A percentile compares a stretch with the other conserved stretches of the same genome.
These are phyloP conservation scores for Stachybotrys echinatus DNA, from an alignment of 2,329 filamentous ascomycete genomes.

Conservation along the genomic window DNA sequence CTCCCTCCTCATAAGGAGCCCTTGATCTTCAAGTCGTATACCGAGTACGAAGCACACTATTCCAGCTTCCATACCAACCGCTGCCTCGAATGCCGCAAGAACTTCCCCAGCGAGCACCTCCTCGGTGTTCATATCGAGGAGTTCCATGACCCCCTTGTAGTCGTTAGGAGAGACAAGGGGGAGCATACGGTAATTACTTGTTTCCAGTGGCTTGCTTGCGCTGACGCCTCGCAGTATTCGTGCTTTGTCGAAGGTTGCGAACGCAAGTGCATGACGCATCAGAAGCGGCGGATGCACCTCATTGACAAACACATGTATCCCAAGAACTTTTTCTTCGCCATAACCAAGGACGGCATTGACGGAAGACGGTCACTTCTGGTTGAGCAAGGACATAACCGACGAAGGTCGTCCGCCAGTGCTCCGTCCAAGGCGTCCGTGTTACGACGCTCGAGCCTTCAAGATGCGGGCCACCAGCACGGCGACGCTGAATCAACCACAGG, in stretches of 20 bases:
- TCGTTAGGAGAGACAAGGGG: constrained; percentile 67
- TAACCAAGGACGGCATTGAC: constrained; percentile 88
- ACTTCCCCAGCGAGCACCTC: constrained; percentile 80
- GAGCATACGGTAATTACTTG: constrained; percentile 71
- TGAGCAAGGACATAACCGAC: constrained; percentile 44
- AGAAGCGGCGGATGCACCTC: constrained; percentile 81
- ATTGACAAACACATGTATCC: constrained; percentile 95
- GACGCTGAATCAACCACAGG: background rate
- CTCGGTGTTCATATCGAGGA: constrained; percentile 84
- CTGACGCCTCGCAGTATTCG: constrained; percentile 52
- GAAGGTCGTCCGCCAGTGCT: constrained; percentile 39
- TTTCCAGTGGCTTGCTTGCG: background rate
- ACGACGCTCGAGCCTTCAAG: constrained; percentile 24
- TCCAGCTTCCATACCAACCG: constrained; percentile 74
- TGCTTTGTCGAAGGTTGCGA: constrained; percentile 91
- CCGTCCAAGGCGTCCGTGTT: constrained; percentile 24
- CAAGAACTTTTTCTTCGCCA: constrained; percentile 78
- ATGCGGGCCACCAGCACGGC: background rate
- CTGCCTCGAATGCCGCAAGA: constrained; percentile 78
- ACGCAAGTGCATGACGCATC: constrained; percentile 72
- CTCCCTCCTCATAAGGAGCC: constrained; percentile 73
- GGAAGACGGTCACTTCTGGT: constrained; percentile 73
- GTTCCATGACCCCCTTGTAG: constrained; percentile 77
- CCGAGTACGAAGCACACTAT: constrained; percentile 86
- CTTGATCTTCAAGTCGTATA: constrained; percentile 66